Percentiles rank a stretch among this genome's conserved stretches.
phyloP scores from a whole-genome alignment of 2,329 filamentous ascomycete genomes.

The Chrysoporthe puriensis region DNA sequence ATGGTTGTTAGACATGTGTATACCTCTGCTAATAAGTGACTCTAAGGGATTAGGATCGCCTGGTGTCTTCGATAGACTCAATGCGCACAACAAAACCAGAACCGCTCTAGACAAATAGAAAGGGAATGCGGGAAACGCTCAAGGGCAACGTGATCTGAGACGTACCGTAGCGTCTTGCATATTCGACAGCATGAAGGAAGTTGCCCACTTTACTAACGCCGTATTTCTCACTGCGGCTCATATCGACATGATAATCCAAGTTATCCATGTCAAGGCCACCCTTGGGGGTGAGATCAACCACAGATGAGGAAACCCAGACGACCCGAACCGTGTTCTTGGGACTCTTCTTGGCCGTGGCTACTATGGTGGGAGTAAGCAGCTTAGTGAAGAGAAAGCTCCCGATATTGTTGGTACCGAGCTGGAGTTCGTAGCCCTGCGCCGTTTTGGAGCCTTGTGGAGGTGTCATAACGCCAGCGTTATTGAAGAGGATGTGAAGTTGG shows the following conservation, averaged over 20 bases:
- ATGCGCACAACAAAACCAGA: not conserved
- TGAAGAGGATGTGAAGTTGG: slow-evolving; percentile 38
- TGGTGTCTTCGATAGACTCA: not conserved
- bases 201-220: slow-evolving; percentile 23
- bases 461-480: slow-evolving; percentile 41
- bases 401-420: slow-evolving; percentile 15
- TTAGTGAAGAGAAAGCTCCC: slow-evolving; percentile 15
- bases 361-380: slow-evolving; percentile 4
- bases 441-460: slow-evolving; percentile 35
- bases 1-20: not conserved
- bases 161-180: slow-evolving; percentile 11
- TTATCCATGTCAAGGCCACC: slow-evolving; percentile 3
- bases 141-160: not conserved
- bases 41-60: too few species aligned
- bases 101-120: not conserved
- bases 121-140: not conserved
- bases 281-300: not conserved
- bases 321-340: slow-evolving; percentile 13
- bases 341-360: slow-evolving; percentile 1
- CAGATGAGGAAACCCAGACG: slow-evolving; percentile 10
- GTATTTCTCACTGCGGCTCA: slow-evolving; percentile 1
- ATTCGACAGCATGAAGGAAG: slow-evolving; percentile 12
- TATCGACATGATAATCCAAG: slow-evolving; percentile 16
- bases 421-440: slow-evolving; percentile 24
- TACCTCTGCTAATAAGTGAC: too few species aligned